Evolutionary conservation across 2,329 filamentous ascomycete genomes (phyloP).

Genomic region (Chrysosporium keratinophilum): DNA sequence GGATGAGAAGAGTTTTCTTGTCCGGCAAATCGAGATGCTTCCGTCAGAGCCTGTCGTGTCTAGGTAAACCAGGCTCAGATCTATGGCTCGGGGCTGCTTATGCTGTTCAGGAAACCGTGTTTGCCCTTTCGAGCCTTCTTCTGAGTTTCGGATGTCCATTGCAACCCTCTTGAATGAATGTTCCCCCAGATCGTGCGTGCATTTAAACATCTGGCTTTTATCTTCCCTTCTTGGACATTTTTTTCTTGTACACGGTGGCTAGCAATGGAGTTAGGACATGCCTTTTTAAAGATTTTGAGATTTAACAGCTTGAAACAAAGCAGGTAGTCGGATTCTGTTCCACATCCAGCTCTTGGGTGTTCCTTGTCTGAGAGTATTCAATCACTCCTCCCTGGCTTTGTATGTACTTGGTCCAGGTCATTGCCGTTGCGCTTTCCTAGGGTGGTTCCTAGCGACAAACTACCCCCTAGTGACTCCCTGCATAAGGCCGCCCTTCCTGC

Average conservation of each 20-base stretch:
- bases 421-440: no score
- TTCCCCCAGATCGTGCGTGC: not conserved
- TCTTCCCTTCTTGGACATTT: not conserved
- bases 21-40: constrained; percentile 69
- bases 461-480: no score
- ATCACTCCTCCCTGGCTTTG: no score
- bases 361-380: no score
- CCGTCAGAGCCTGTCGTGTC: constrained; percentile 32
- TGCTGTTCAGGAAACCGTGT: not conserved
- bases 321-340: no score
- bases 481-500: no score
- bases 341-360: no score
- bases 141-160: not conserved
- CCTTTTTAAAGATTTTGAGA: no score
- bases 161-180: not conserved
- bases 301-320: no score
- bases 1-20: constrained; percentile 92
- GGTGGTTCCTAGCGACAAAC: no score
- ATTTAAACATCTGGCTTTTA: not conserved
- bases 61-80: not conserved
- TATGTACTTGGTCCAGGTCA: no score
- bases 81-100: not conserved
- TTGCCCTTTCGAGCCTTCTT: not conserved
- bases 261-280: not conserved
- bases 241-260: no score